Conservation (phyloP, 2,329 filamentous ascomycete species). For the Colletotrichum destructivum region DNA sequence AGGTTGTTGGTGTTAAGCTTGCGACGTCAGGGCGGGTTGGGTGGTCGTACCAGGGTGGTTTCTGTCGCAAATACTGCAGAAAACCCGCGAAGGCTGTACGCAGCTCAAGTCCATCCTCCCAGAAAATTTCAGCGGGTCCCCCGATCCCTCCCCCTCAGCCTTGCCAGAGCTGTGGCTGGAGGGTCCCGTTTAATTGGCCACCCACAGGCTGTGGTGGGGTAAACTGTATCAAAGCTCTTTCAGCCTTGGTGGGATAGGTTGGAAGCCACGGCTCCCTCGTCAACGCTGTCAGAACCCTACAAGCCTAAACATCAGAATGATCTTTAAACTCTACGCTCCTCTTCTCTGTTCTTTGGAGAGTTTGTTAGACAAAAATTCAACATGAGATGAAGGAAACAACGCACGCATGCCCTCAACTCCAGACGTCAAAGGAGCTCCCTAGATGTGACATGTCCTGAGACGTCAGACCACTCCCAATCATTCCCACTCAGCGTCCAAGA, state of each 20-base stretch:
- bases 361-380: not conserved
- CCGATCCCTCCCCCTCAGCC: conserved; percentile 6
- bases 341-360: not conserved
- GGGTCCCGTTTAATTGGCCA: not conserved
- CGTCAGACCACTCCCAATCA: not conserved
- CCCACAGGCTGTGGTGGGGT: not conserved
- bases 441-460: conserved; percentile 1
- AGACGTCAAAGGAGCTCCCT: not conserved
- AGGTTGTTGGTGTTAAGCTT: too few relatives aligned
- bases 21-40: not conserved
- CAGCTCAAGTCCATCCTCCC: conserved; percentile 1
- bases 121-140: conserved; percentile 26
- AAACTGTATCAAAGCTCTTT: not conserved
- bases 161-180: not conserved
- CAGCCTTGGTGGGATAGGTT: conserved; percentile 20
- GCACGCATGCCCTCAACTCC: not conserved
- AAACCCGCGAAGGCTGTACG: not conserved
- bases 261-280: not conserved
- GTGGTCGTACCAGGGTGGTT: not conserved
- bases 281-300: not conserved
- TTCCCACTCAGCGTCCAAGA: not conserved
- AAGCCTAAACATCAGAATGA: not conserved
- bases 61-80: not conserved
- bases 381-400: conserved; percentile 2
- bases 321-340: not conserved